phyloP scores from a whole-genome alignment of 176 grass and related monocot genomes.

The Aegilops longissima region DNA sequence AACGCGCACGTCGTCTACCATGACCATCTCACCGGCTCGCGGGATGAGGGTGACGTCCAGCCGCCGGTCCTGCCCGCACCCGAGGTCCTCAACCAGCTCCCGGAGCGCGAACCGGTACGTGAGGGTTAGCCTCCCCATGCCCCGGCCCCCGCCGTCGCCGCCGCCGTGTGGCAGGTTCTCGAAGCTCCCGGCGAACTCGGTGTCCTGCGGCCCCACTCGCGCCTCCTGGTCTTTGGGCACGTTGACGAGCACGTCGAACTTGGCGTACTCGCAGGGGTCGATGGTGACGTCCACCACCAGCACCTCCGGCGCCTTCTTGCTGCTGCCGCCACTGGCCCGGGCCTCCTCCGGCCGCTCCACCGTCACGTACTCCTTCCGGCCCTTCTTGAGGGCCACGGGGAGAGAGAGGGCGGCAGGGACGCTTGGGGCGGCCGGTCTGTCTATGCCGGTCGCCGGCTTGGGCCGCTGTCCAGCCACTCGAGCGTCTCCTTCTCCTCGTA shows the following conservation, averaged over 20 bases:
- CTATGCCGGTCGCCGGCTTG: neutral
- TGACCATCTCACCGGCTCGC: too few species aligned
- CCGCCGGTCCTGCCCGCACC: too few species aligned
- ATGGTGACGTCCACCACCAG: constrained; percentile 4
- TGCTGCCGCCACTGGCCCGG: neutral
- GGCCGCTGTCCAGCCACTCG: neutral
- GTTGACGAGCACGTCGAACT: neutral
- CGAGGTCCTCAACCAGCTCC: constrained; percentile 1
- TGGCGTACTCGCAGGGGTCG: constrained; percentile 16
- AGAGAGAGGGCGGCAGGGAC: neutral
- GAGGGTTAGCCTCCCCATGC: neutral
- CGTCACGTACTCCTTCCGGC: neutral
- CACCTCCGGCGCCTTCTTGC: constrained; percentile 6
- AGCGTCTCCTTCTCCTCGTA: constrained; percentile 12
- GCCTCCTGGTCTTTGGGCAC: neutral
- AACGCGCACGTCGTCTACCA: too few species aligned
- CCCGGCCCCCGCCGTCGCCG: neutral
- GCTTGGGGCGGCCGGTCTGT: neutral
- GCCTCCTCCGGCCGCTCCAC: neutral
- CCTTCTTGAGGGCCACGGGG: neutral
- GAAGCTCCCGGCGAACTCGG: neutral
- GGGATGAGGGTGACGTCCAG: too few species aligned
- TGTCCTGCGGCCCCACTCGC: constrained; percentile 3
- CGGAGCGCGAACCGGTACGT: neutral
- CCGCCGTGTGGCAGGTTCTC: constrained; percentile 3